Base-by-base conservation (phyloP, 225 moss, liverwort and hornwort genomes). In the Marchantia polymorpha region DNA sequence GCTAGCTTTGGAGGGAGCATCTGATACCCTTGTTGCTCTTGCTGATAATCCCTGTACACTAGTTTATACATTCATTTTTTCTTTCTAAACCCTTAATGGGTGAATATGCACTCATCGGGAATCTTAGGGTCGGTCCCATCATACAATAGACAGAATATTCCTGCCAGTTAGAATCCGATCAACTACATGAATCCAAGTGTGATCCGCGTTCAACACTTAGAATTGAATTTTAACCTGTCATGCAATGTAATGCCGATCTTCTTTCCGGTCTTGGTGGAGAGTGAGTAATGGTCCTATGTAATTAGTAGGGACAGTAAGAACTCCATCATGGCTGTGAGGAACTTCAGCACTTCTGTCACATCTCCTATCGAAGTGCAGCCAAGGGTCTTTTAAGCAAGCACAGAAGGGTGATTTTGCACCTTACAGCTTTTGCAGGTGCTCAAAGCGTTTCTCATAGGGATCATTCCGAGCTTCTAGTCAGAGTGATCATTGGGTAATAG, bases 61-160 rank as follows among this genome's bases (percentile, higher is more conserved):
- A 85, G 66, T 73, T 77, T 30, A 65, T 58, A 64, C 75, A 82
- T 64, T 54, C 79, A 76, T 72, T 77, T 82, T 85, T 85, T 72
- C 47, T 69, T 80, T 72, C 70, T 76, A 79, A 85, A 81, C 84
- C 81, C 79, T 76, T 25, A 65, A 79, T 79, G 82, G 79, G 82
- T 66, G 85, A 54, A 79, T 71, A 74, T 71, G 72, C 58, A 72
- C 48, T 82, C 63, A 64, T 79, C 53, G 78, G 78, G 79, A 80
- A 80, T 75, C 74, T 67, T 65, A 58, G 64, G 68, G 56, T 79
- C 46, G 74, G 56, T 65, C 75, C 29, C 79, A 51, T 82, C n/a
- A 64, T 64, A 75, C 78, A 72, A 13, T 76, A 79, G 82, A 63
- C 79, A 69, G 77, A 68, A 61, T 20, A 61, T 77, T 81, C 61